Conservation (phyloP, 352 stramenopile species). For the Phytopythium oedochilum region DNA sequence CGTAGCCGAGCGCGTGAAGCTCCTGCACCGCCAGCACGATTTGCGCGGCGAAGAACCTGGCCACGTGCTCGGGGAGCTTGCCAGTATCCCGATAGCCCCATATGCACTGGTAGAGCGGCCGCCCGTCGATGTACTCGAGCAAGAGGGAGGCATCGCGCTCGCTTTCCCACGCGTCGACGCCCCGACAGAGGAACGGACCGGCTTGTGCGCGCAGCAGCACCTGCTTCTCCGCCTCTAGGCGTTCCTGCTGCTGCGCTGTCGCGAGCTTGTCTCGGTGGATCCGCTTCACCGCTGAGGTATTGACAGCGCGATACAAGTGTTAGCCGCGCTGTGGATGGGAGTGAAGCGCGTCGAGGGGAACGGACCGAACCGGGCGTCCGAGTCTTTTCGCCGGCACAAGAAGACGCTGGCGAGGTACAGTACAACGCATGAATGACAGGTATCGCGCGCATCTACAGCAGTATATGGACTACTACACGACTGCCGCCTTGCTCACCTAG, state of each 20-base stretch:
- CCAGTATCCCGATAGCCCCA: slow-evolving; percentile 41
- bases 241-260: slow-evolving; percentile 31
- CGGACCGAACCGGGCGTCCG: slow-evolving; percentile 27
- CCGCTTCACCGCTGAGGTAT: slow-evolving; percentile 47
- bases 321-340: neutral
- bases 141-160: slow-evolving; percentile 23
- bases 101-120: slow-evolving; percentile 64
- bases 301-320: neutral
- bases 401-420: slow-evolving; percentile 27
- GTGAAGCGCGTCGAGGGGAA: neutral
- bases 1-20: slow-evolving; percentile 43
- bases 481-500: slow-evolving; percentile 28
- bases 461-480: neutral
- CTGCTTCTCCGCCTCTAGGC: slow-evolving; percentile 36
- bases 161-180: slow-evolving; percentile 24
- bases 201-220: slow-evolving; percentile 19
- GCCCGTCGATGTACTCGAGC: slow-evolving; percentile 57
- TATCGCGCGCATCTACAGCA: slow-evolving; percentile 5
- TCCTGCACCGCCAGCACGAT: slow-evolving; percentile 54
- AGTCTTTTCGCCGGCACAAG: slow-evolving; percentile 28
- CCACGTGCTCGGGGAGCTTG: slow-evolving; percentile 45
- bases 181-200: slow-evolving; percentile 37
- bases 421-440: no score
- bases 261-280: slow-evolving; percentile 34
- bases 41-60: slow-evolving; percentile 61